A percentile compares a stretch with the other conserved stretches of the same genome.
Conservation (phyloP, 306 rosid genomes). For the Dryas drummondii region DNA sequence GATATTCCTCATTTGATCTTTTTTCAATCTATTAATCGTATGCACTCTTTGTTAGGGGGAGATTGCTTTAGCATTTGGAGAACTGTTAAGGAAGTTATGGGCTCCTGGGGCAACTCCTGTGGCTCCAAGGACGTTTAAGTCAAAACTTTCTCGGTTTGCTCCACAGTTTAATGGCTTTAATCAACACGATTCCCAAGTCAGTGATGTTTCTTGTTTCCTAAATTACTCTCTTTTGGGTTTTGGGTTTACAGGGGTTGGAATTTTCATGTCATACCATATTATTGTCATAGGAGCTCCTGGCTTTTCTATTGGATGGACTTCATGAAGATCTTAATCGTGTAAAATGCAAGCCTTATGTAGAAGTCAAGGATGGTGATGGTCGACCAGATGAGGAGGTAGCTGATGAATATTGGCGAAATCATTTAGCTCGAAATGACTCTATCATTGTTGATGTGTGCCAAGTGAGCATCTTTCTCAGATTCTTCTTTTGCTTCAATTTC, state of each 20-base stretch:
- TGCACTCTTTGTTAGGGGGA: constrained; percentile 68
- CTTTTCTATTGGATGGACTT: constrained; percentile 96
- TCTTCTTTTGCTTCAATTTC: neutral
- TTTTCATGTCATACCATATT: constrained; percentile 28
- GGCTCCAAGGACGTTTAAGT: constrained; percentile 82
- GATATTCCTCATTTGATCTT: constrained; percentile 3
- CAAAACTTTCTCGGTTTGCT: constrained; percentile 94
- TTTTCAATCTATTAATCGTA: constrained; percentile 3
- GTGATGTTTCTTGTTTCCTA: constrained; percentile 38
- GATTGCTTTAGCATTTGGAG: constrained; percentile 97
- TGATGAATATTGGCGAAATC: constrained; percentile 94
- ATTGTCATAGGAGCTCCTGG: constrained; percentile 77
- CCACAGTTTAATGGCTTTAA: constrained; percentile 98
- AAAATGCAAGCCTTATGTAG: constrained; percentile 88
- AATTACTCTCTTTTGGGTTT: constrained; percentile 32
- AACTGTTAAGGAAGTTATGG: constrained; percentile 92
- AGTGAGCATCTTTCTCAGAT: constrained; percentile 42
- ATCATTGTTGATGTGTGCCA: constrained; percentile 98
- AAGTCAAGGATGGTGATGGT: constrained; percentile 88
- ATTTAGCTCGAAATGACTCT: constrained; percentile 94
- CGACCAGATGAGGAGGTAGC: constrained; percentile 82
- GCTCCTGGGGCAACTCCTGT: constrained; percentile 92
- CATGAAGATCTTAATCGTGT: constrained; percentile 99
- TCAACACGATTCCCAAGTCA: constrained; percentile 99
- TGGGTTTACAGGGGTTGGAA: constrained; percentile 20